Conservation (phyloP, 345 rosid species). For the Firmiana major region DNA sequence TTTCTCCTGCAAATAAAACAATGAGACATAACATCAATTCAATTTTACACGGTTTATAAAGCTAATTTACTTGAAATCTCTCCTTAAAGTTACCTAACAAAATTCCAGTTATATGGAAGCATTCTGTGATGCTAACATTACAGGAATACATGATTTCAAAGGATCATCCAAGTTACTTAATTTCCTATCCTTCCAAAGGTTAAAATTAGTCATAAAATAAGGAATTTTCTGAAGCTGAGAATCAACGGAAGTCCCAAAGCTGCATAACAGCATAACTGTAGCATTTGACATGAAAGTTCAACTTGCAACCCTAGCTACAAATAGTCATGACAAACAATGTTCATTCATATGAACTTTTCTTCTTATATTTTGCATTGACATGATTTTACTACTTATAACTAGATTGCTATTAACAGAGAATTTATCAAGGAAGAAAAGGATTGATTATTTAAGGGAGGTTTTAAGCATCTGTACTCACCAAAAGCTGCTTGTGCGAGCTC, state of each 20-base stretch:
- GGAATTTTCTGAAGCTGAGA: background rate
- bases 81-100: background rate
- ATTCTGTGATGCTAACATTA: background rate
- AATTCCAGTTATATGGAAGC: background rate
- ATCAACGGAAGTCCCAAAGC: background rate
- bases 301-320: background rate
- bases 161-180: background rate
- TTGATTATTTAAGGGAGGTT: background rate
- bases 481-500: constrained; percentile 98
- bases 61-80: background rate
- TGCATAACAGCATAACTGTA: background rate
- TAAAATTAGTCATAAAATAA: background rate
- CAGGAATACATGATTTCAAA: background rate
- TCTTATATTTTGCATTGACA: background rate
- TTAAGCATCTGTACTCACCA: constrained; percentile 41
- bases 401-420: background rate
- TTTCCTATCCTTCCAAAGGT: background rate
- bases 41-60: background rate
- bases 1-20: constrained; percentile 53
- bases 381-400: background rate
- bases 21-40: background rate
- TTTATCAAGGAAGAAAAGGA: background rate
- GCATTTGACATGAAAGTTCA: background rate
- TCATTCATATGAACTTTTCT: background rate
- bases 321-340: background rate